These are phyloP conservation scores for Hyaloperonospora arabidopsidis DNA, from an alignment of 352 stramenopile genomes.

Conservation along the genomic window DNA sequence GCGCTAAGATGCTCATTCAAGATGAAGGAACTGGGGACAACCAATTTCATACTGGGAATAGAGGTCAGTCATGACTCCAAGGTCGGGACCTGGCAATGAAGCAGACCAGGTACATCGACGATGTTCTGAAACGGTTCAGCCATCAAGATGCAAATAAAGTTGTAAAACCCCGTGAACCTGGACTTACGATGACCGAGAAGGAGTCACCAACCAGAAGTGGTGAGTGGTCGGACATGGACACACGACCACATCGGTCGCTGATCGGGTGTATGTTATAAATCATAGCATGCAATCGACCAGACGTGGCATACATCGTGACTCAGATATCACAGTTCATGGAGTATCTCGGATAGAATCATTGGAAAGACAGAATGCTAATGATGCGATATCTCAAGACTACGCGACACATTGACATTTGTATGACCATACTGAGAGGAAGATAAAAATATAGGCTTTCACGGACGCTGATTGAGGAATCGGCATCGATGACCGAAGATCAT, in stretches of 20 bases:
- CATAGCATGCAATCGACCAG: too few relatives aligned
- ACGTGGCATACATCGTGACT: background rate
- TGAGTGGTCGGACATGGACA: background rate
- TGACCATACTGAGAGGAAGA: background rate
- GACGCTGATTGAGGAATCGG: background rate
- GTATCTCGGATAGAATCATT: background rate
- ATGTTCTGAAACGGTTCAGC: conserved; percentile 3
- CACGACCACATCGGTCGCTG: too few relatives aligned
- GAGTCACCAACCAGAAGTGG: background rate
- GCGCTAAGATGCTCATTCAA: background rate
- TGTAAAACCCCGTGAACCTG: background rate
- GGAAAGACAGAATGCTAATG: background rate
- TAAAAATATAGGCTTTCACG: background rate
- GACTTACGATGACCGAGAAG: background rate
- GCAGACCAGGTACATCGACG: conserved; percentile 5
- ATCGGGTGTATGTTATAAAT: too few relatives aligned
- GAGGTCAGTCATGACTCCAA: background rate
- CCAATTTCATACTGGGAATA: background rate
- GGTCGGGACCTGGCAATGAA: conserved; percentile 1
- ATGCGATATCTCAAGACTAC: background rate
- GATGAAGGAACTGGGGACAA: background rate
- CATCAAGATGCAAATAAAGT: conserved; percentile 1
- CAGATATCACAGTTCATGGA: background rate
- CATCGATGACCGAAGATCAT: background rate
- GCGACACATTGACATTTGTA: background rate